Percentiles rank a stretch among this genome's conserved stretches.
Conservation (phyloP, 2,329 filamentous ascomycete genomes). For the Domatiomyces globalis region DNA sequence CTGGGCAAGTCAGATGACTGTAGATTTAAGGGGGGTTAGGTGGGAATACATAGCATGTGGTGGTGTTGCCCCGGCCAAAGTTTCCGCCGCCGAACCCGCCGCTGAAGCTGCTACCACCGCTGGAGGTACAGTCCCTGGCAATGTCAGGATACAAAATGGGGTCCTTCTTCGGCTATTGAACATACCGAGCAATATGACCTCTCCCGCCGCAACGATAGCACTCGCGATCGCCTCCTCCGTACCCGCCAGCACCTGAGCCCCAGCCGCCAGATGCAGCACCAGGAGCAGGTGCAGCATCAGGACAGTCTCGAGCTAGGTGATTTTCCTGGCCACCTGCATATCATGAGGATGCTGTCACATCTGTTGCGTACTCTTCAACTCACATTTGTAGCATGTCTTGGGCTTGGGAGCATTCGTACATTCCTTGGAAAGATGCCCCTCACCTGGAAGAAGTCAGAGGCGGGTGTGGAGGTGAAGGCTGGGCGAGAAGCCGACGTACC, state of each 20-base stretch:
- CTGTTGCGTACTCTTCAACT: constrained; percentile 3
- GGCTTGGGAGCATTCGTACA: constrained; percentile 83
- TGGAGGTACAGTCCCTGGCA: constrained; percentile 33
- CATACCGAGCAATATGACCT: constrained; percentile 69
- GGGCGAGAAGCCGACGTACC: constrained; percentile 37
- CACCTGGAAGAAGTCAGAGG: constrained; percentile 25
- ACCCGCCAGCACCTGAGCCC: constrained; percentile 29
- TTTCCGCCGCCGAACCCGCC: constrained; percentile 32
- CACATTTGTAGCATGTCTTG: constrained; percentile 48
- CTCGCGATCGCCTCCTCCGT: constrained; percentile 39
- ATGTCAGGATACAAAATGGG: constrained; percentile 18
- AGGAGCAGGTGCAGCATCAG: constrained; percentile 29
- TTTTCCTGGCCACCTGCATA: constrained; percentile 59
- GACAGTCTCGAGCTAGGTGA: constrained; percentile 73
- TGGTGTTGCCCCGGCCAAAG: constrained; percentile 36
- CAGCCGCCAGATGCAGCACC: constrained; percentile 23
- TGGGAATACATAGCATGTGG: constrained; percentile 70
- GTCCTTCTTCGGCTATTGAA: neutral
- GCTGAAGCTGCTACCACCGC: constrained; percentile 33
- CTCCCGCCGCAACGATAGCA: constrained; percentile 98
- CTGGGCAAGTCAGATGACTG: constrained; percentile 6
- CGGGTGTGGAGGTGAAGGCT: constrained; percentile 1
- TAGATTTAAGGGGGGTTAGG: neutral
- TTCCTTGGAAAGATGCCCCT: constrained; percentile 78
- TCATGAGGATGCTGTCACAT: constrained; percentile 43